phyloP scores from a whole-genome alignment of 2,329 filamentous ascomycete species.

The Trichoderma atrobrunneum region DNA sequence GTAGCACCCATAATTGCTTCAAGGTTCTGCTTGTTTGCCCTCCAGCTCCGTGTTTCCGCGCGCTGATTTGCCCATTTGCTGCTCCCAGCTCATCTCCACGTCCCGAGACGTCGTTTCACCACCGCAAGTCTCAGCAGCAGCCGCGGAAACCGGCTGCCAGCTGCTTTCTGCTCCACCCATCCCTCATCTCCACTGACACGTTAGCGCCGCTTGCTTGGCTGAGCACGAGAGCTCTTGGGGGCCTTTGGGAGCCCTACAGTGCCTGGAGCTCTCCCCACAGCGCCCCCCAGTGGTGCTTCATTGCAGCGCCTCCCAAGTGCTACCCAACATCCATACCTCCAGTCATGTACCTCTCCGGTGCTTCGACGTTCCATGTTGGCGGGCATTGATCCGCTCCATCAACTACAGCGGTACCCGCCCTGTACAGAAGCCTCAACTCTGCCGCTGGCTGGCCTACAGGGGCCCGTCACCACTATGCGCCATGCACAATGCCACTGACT shows the following conservation, averaged over 20 bases:
- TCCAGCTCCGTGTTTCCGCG: not conserved
- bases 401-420: not conserved
- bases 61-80: slow-evolving; percentile 3
- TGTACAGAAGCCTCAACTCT: not conserved
- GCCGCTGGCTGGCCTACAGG: not conserved
- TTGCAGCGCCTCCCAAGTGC: not conserved
- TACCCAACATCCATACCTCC: not conserved
- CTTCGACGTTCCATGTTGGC: not conserved
- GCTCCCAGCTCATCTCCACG: slow-evolving; percentile 12
- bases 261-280: slow-evolving; percentile 11
- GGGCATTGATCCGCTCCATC: not conserved
- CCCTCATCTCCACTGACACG: slow-evolving; percentile 6
- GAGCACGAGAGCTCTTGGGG: not conserved
- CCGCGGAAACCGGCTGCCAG: slow-evolving; percentile 13
- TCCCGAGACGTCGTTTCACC: slow-evolving; percentile 5
- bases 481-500: slow-evolving; percentile 6
- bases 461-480: slow-evolving; percentile 2
- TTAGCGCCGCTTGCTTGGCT: slow-evolving; percentile 8
- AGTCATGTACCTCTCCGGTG: not conserved
- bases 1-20: not conserved
- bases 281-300: not conserved
- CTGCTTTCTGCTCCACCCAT: not conserved
- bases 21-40: not conserved
- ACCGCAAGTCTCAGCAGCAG: slow-evolving; percentile 4
- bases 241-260: slow-evolving; percentile 10